Conservation (phyloP, 768 basidiomycete species). For the Amanita polypyramis region DNA sequence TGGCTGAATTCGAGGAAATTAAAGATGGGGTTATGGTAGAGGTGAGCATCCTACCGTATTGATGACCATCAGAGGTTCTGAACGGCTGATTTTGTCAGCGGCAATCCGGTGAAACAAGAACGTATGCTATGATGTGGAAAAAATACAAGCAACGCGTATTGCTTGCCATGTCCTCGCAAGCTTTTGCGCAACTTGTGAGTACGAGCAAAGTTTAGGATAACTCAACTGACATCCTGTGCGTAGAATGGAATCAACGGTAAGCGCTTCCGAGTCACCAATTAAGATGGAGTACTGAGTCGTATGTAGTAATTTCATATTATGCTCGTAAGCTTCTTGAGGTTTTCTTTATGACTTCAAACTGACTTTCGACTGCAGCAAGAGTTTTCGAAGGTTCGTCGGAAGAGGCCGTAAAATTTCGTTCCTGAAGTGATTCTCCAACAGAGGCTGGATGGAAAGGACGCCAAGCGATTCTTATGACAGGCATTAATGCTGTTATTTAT, state of each 20-base stretch:
- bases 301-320: conserved; percentile 86
- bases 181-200: conserved; percentile 87
- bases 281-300: conserved; percentile 1
- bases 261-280: conserved; percentile 9
- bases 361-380: conserved; percentile 36
- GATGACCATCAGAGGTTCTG: not conserved
- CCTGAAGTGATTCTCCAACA: conserved; percentile 19
- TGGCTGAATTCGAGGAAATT: conserved; percentile 82
- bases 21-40: conserved; percentile 68
- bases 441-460: conserved; percentile 94
- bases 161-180: conserved; percentile 91
- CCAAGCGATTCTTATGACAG: conserved; percentile 91
- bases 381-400: conserved; percentile 74
- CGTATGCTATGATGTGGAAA: conserved; percentile 78
- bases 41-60: conserved; percentile 23
- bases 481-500: conserved; percentile 82
- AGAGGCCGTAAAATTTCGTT: not conserved
- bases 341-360: conserved; percentile 7
- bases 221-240: not conserved
- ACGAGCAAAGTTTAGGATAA: not conserved
- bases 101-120: conserved; percentile 61
- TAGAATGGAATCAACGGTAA: conserved; percentile 93
- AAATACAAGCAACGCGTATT: conserved; percentile 80
- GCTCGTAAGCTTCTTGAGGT: conserved; percentile 51
- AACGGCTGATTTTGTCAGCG: conserved; percentile 33